A percentile compares a stretch with the other conserved stretches of the same genome.
phyloP scores from a whole-genome alignment of 371 early-diverging fungal species.

The Rhizopus sp. region DNA sequence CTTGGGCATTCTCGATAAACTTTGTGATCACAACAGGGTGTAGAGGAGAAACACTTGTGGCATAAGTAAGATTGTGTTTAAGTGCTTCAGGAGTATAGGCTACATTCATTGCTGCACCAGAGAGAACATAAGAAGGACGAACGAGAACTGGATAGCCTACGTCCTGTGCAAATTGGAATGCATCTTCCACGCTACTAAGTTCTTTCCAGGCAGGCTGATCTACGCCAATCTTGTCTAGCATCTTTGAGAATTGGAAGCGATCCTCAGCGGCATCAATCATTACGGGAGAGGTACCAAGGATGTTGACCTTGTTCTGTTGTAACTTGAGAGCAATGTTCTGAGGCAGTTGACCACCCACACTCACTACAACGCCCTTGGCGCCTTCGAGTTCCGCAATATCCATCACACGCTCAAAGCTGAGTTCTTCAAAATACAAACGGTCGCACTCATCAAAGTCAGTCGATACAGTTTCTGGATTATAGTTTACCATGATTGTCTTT shows the following conservation, averaged over 20 bases:
- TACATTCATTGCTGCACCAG: constrained; percentile 97
- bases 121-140: constrained; percentile 93
- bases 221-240: constrained; percentile 90
- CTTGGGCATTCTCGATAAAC: constrained; percentile 94
- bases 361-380: constrained; percentile 82
- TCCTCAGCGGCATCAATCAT: constrained; percentile 95
- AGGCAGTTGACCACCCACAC: constrained; percentile 94
- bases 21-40: constrained; percentile 95
- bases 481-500: constrained; percentile 96
- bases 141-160: constrained; percentile 94
- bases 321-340: constrained; percentile 93
- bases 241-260: constrained; percentile 93
- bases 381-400: constrained; percentile 92
- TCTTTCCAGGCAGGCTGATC: constrained; percentile 96
- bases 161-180: constrained; percentile 76
- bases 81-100: constrained; percentile 57
- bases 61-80: constrained; percentile 77
- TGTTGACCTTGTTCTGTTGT: constrained; percentile 80
- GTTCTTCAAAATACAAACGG: constrained; percentile 91
- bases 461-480: constrained; percentile 96
- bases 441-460: constrained; percentile 98
- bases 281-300: constrained; percentile 93
- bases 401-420: constrained; percentile 87
- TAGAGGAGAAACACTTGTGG: constrained; percentile 85
- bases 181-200: constrained; percentile 83